Percentiles rank a stretch among this genome's conserved stretches.
phyloP scores from a whole-genome alignment of 805 yeast genomes.

The Ogataea ganodermae region DNA sequence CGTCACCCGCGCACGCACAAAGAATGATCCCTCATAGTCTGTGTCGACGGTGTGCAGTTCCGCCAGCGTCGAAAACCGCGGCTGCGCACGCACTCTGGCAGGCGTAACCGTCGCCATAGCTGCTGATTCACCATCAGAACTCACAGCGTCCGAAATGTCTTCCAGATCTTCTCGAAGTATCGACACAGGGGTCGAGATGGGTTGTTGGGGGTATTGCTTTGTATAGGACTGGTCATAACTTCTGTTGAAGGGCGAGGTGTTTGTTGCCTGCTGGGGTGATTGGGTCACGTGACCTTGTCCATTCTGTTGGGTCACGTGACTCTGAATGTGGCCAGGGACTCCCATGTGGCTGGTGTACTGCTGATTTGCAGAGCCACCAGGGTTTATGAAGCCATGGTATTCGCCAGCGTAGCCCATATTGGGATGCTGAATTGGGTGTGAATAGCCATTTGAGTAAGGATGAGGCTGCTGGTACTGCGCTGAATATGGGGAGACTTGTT shows the following conservation, averaged over 20 bases:
- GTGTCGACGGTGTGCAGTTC: background rate
- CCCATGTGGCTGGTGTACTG: no score
- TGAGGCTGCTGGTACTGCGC: background rate
- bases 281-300: no score
- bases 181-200: background rate
- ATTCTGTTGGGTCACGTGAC: no score
- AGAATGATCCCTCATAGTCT: constrained; percentile 3
- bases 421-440: background rate
- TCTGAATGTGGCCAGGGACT: no score
- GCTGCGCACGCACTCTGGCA: background rate
- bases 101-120: no score
- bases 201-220: no score
- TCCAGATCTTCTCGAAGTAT: background rate
- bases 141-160: constrained; percentile 13
- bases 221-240: no score
- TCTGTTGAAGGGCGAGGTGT: no score
- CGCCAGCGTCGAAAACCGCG: background rate
- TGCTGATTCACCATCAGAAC: constrained; percentile 8
- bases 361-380: no score
- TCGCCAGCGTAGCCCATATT: background rate
- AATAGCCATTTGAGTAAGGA: background rate
- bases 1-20: constrained; percentile 4
- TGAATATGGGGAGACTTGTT: no score
- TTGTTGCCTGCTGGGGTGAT: no score
- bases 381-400: no score